A percentile compares a stretch with the other conserved stretches of the same genome.
phyloP scores from a whole-genome alignment of 768 basidiomycete genomes.

The Cyclocybe cylindracea region DNA sequence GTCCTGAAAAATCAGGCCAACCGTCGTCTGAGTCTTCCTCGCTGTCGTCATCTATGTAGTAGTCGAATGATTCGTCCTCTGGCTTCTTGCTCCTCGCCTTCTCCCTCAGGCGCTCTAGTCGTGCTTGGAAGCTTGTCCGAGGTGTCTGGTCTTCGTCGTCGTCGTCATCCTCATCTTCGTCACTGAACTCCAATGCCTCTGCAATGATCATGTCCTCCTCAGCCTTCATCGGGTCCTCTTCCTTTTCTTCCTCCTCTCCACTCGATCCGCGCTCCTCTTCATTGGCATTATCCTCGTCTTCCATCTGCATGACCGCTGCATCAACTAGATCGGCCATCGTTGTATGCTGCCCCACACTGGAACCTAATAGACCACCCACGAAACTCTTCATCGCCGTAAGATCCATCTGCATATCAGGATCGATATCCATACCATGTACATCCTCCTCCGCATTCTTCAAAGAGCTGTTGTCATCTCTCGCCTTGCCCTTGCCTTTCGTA shows the following conservation, averaged over 20 bases:
- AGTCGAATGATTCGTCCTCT: slow-evolving; percentile 21
- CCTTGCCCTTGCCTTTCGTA: slow-evolving; percentile 18
- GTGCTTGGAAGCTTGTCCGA: slow-evolving; percentile 44
- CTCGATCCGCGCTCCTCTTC: slow-evolving; percentile 31
- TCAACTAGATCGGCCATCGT: slow-evolving; percentile 74
- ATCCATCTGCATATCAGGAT: slow-evolving; percentile 48
- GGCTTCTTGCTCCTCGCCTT: slow-evolving; percentile 23
- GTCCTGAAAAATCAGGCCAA: slow-evolving; percentile 11
- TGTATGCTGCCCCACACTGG: slow-evolving; percentile 43
- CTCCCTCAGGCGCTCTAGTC: slow-evolving; percentile 41
- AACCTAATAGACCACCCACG: slow-evolving; percentile 45
- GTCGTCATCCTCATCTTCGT: slow-evolving; percentile 34
- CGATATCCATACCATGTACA: slow-evolving; percentile 66
- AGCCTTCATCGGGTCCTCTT: slow-evolving; percentile 37
- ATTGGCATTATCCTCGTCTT: slow-evolving; percentile 47
- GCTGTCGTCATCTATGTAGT: slow-evolving; percentile 24
- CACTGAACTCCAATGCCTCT: slow-evolving; percentile 26
- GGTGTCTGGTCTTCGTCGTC: slow-evolving; percentile 37
- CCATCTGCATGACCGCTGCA: slow-evolving; percentile 43
- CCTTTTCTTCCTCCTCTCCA: slow-evolving; percentile 31
- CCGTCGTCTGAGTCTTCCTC: slow-evolving; percentile 36
- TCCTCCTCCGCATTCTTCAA: slow-evolving; percentile 22
- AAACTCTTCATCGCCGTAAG: slow-evolving; percentile 55
- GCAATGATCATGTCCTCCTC: slow-evolving; percentile 50
- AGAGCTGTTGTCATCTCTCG: slow-evolving; percentile 11